Evolutionary conservation across 768 basidiomycete species (phyloP).

Genomic region (Leucosporidium creatinivorum): DNA sequence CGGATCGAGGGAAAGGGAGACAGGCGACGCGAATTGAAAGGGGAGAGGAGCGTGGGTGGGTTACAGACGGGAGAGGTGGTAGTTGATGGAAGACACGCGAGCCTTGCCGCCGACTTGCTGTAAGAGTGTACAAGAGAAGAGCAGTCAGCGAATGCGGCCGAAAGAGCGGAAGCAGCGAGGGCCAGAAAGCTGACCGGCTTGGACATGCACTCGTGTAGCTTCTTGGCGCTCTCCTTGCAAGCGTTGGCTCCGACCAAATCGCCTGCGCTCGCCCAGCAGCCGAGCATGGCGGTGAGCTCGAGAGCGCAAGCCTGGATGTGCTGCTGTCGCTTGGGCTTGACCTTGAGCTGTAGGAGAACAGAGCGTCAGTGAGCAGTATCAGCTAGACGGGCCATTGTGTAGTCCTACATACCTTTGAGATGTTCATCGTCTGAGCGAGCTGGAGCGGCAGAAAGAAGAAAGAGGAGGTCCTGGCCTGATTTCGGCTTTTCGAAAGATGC

Average conservation of each 20-base stretch:
- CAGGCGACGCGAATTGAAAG: not conserved
- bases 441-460: not conserved
- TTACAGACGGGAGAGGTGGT: conserved; percentile 52
- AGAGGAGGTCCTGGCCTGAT: not conserved
- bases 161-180: conserved; percentile 3
- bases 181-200: conserved; percentile 56
- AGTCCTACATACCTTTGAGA: conserved; percentile 16
- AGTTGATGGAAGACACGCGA: conserved; percentile 76
- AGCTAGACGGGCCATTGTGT: not conserved
- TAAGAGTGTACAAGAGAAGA: not conserved
- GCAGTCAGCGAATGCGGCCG: conserved; percentile 12
- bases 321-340: conserved; percentile 27
- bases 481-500: too few relatives aligned
- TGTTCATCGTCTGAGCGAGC: conserved; percentile 20
- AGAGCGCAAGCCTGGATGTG: conserved; percentile 51
- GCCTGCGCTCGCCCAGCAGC: conserved; percentile 71
- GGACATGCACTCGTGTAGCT: conserved; percentile 73
- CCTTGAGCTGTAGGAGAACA: conserved; percentile 1
- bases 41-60: not conserved
- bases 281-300: conserved; percentile 69
- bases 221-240: conserved; percentile 57
- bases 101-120: conserved; percentile 47
- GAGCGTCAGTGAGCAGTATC: not conserved
- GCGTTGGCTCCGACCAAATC: conserved; percentile 54
- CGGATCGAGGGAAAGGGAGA: not conserved